Conservation (phyloP, 331 rosid species). For the Stylosanthes scabra region DNA sequence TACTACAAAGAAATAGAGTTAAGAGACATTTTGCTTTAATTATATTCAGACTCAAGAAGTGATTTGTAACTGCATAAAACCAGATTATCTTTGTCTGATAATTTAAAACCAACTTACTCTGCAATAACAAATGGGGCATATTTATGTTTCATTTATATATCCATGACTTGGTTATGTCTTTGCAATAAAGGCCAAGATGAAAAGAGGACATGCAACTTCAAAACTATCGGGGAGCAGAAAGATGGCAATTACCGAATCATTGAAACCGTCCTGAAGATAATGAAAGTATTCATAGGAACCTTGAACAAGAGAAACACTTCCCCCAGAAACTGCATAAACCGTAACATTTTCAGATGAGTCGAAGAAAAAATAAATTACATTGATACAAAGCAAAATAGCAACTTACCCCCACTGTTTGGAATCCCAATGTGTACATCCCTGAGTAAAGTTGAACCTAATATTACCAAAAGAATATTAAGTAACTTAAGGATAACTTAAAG, state of each 20-base stretch:
- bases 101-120: slow-evolving; percentile 20
- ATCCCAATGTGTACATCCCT: slow-evolving; percentile 89
- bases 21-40: slow-evolving; percentile 3
- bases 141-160: slow-evolving; percentile 15
- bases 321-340: slow-evolving; percentile 77
- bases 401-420: slow-evolving; percentile 87
- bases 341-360: slow-evolving; percentile 24
- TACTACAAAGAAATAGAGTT: slow-evolving; percentile 16
- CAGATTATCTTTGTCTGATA: neutral
- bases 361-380: slow-evolving; percentile 3
- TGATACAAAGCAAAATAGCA: slow-evolving; percentile 20
- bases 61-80: slow-evolving; percentile 20
- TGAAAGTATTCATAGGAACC: slow-evolving; percentile 95
- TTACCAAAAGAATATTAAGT: slow-evolving; percentile 24
- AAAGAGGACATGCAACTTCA: slow-evolving; percentile 28
- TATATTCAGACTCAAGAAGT: slow-evolving; percentile 16
- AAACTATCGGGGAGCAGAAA: slow-evolving; percentile 32
- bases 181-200: slow-evolving; percentile 13
- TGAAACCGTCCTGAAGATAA: slow-evolving; percentile 83
- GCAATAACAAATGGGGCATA: slow-evolving; percentile 15
- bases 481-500: neutral
- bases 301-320: slow-evolving; percentile 74
- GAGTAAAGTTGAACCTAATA: slow-evolving; percentile 72
- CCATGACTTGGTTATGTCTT: neutral
- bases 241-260: slow-evolving; percentile 78